phyloP scores from a whole-genome alignment of 192 early-diverging fungal genomes.

The Jimgerdemannia flammicorona region DNA sequence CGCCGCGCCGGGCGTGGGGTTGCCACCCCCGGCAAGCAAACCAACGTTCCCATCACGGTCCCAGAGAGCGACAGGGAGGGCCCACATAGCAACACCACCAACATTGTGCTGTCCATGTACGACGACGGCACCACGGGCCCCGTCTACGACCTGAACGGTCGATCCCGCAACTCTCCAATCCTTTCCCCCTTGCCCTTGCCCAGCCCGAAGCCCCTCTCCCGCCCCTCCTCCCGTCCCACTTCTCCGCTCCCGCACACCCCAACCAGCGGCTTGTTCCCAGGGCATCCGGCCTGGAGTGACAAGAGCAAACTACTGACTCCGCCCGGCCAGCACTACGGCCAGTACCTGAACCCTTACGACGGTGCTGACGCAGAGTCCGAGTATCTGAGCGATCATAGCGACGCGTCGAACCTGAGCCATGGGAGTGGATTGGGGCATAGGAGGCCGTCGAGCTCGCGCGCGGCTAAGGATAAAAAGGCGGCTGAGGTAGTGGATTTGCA shows the following conservation, averaged over 20 bases:
- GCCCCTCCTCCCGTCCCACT: slow-evolving; percentile 20
- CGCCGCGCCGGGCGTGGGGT: slow-evolving; percentile 6
- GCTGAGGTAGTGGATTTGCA: slow-evolving; percentile 74
- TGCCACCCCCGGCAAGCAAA: slow-evolving; percentile 3
- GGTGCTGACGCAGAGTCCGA: slow-evolving; percentile 16
- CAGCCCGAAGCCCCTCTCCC: slow-evolving; percentile 22
- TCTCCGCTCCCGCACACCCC: slow-evolving; percentile 13
- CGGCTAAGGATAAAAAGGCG: slow-evolving; percentile 70
- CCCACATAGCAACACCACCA: slow-evolving; percentile 1
- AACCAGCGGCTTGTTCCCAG: slow-evolving; percentile 35
- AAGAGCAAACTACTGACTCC: slow-evolving; percentile 30
- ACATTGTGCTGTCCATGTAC: slow-evolving; percentile 27
- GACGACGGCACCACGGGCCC: slow-evolving; percentile 8
- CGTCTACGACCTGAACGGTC: background rate
- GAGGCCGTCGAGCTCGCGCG: slow-evolving; percentile 21
- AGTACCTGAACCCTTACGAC: slow-evolving; percentile 20
- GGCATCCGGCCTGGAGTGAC: slow-evolving; percentile 17
- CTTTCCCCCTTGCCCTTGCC: slow-evolving; percentile 24
- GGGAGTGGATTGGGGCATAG: slow-evolving; percentile 29
- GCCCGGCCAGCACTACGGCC: slow-evolving; percentile 18
- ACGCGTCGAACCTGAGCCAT: slow-evolving; percentile 23
- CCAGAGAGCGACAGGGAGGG: slow-evolving; percentile 16
- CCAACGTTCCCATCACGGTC: slow-evolving; percentile 16
- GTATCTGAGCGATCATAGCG: slow-evolving; percentile 33
- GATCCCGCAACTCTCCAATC: background rate